Evolutionary conservation across 331 rosid species (phyloP), one percentile per base, ranked within the genome.

Genomic region (Stylosanthes scabra): DNA sequence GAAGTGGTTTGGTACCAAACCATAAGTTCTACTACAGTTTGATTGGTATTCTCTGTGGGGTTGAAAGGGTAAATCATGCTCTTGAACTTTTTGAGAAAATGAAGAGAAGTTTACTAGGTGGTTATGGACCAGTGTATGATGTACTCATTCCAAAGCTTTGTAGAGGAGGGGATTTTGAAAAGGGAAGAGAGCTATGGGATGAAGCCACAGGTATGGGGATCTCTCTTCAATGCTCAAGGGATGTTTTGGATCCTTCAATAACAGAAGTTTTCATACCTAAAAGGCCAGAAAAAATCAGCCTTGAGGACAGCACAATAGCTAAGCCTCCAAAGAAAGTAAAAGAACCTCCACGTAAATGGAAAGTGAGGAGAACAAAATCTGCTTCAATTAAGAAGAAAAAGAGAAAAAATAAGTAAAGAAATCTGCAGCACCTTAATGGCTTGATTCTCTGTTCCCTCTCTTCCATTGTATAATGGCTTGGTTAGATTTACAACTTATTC

Each of bases 121-220:
- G 89, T 67, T 82, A 89, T 72, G 88, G 93, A 42, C 97, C 92
- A 3, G 87, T 93, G 82, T 93, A 93, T 84, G 96, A 90, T 72
- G 88, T 88, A 64, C 89, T 93, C 58, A 93, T 93, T 65, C 91
- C 96, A 51, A 93, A 93, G 78, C 82, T 90, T 37, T 90, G 89
- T 56, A 80, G 79, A 67, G 91, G 86, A 76, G 97, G 98, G 54
- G 85, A 79, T 72, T 89, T 88, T 73, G 92, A 78, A 46, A 90
- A 84, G 81, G 98, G 96, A 14, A 87, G 79, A 72, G 83, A 88
- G 72, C 93, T 88, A 15, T 93, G 97, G 97, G 85, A 88, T 42
- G 97, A 93, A 70, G 98, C 96, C 52, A 29, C 37, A 13, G 14
- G 54, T 10, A 71, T 84, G 92, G 96, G 91, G 14, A 66, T 88